A percentile compares a stretch with the other conserved stretches of the same genome.
phyloP scores from a whole-genome alignment of 495 filamentous ascomycete species.

The Margaritispora aquatica region DNA sequence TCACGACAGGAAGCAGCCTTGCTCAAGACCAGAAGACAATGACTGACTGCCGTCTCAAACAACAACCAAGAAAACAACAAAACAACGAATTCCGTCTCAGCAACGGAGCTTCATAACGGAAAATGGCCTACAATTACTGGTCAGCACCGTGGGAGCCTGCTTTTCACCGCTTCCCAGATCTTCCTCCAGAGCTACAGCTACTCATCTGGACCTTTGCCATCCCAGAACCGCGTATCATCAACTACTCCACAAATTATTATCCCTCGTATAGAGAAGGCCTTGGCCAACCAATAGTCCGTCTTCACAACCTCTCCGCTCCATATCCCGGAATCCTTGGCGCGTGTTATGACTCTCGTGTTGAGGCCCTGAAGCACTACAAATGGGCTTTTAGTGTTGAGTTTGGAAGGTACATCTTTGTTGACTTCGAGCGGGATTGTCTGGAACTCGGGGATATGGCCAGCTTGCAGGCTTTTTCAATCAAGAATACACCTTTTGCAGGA shows the following conservation, averaged over 20 bases:
- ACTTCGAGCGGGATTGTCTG: background rate
- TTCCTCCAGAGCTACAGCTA: background rate
- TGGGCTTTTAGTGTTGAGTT: background rate
- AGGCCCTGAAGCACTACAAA: background rate
- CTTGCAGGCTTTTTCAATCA: background rate
- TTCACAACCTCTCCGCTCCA: background rate
- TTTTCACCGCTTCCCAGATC: background rate
- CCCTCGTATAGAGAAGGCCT: background rate
- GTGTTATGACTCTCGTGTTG: background rate
- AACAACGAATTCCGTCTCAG: too few relatives aligned
- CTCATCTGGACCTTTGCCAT: slow-evolving; percentile 1
- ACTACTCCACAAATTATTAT: background rate
- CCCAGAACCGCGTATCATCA: background rate
- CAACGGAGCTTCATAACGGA: too few relatives aligned
- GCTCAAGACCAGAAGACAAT: too few relatives aligned
- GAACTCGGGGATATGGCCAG: background rate
- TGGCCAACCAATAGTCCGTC: background rate
- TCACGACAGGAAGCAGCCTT: too few relatives aligned
- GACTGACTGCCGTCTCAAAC: too few relatives aligned
- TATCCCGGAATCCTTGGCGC: background rate
- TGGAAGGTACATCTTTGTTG: background rate
- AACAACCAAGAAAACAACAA: too few relatives aligned
- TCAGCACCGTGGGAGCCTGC: too few relatives aligned
- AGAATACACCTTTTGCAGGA: background rate
- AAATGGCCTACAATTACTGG: too few relatives aligned